Evolutionary conservation across 345 rosid genomes (phyloP).

Genomic region (Eutrema heterophyllum): DNA sequence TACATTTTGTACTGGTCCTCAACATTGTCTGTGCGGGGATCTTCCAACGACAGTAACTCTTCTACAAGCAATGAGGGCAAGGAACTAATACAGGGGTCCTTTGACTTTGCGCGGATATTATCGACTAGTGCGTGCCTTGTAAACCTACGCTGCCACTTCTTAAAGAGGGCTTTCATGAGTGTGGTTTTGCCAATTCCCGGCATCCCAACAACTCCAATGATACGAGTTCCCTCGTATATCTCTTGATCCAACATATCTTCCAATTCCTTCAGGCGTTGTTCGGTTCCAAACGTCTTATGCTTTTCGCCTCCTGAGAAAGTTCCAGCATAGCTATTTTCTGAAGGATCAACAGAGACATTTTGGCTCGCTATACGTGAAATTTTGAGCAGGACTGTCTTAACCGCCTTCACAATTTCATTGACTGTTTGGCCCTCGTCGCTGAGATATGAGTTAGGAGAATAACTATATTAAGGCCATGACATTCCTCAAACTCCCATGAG

Average conservation of each 20-base stretch:
- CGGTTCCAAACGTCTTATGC: background rate
- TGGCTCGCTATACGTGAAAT: background rate
- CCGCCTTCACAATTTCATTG: background rate
- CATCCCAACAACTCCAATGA: background rate
- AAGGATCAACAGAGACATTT: background rate
- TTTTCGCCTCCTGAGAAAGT: background rate
- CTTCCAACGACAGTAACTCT: background rate
- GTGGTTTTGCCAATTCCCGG: background rate
- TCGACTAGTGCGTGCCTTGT: background rate
- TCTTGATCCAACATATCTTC: background rate
- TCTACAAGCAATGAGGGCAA: background rate
- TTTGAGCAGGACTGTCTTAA: background rate
- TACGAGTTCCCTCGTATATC: background rate
- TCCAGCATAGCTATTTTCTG: background rate
- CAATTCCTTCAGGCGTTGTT: background rate
- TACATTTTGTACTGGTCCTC: background rate
- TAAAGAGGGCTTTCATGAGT: background rate
- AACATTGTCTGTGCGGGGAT: background rate
- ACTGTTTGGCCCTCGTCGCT: constrained; percentile 1
- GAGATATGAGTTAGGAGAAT: background rate
- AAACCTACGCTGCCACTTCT: background rate
- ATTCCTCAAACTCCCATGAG: background rate
- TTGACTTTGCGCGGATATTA: background rate
- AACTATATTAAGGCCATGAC: too few relatives aligned
- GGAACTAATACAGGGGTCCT: background rate